Conservation (phyloP, 106 monocot species). For the Ottelia alismoides region DNA sequence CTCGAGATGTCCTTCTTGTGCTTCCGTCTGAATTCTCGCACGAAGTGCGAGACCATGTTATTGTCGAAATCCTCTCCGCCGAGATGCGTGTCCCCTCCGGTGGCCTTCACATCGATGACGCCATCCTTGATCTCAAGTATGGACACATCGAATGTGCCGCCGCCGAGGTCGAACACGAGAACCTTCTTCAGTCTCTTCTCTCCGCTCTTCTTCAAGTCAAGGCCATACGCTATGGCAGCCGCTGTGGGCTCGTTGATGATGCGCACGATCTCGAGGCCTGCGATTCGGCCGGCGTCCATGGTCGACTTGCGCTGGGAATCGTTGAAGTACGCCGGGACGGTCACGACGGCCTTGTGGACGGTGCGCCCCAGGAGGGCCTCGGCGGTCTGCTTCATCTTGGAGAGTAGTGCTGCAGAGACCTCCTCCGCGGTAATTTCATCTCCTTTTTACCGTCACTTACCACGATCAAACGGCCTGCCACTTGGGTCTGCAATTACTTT, state of each 20-base stretch:
- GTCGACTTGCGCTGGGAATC: constrained; percentile 12
- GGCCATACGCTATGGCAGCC: constrained; percentile 13
- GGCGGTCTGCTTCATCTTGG: constrained; percentile 8
- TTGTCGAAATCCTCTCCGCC: no score
- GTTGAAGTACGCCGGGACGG: no score
- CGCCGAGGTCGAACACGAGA: no score
- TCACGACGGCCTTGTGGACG: constrained; percentile 9
- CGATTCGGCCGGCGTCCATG: constrained; percentile 13
- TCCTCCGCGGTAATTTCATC: constrained; percentile 10
- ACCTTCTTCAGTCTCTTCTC: constrained; percentile 14
- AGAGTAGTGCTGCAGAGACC: constrained; percentile 10
- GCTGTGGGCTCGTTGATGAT: no score
- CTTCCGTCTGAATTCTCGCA: constrained; percentile 4
- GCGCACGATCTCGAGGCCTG: no score
- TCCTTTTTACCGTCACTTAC: constrained; percentile 9
- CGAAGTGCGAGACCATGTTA: constrained; percentile 11
- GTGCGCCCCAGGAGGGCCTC: constrained; percentile 8
- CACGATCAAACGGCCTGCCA: constrained; percentile 11
- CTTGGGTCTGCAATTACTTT: constrained; percentile 1
- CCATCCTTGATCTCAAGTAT: no score
- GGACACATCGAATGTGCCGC: no score
- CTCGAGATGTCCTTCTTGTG: constrained; percentile 14
- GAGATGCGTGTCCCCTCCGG: no score
- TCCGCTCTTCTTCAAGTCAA: constrained; percentile 1
- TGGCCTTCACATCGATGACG: constrained; percentile 11